Percentiles rank a stretch among this genome's conserved stretches.
Conservation (phyloP, 2,329 filamentous ascomycete species). For the Didymella pinodella region DNA sequence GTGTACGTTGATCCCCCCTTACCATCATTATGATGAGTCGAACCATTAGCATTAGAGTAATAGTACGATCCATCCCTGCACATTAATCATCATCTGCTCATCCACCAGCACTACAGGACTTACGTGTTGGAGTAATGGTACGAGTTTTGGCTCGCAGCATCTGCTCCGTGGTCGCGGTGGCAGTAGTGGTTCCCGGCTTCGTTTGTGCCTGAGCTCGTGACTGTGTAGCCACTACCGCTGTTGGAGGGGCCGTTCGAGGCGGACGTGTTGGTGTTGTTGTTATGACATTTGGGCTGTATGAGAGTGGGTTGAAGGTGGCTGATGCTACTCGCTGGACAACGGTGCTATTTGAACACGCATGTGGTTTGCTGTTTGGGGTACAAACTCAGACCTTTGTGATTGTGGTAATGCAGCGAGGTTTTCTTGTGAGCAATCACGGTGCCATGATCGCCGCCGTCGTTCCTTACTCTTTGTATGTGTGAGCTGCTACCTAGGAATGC, state of each 20-base stretch:
- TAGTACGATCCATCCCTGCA: conserved; percentile 12
- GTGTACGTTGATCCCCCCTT: conserved; percentile 39
- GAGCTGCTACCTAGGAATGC: background rate
- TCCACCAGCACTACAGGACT: conserved; percentile 40
- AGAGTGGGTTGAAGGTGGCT: background rate
- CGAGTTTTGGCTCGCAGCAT: background rate
- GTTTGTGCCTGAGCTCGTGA: conserved; percentile 11
- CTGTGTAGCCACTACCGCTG: background rate
- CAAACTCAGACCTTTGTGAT: background rate
- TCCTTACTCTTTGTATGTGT: background rate
- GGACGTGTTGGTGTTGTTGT: background rate
- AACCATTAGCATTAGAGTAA: background rate
- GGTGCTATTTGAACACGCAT: background rate
- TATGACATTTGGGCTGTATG: background rate
- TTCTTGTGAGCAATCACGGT: background rate
- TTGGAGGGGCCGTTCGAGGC: background rate
- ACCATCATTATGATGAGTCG: conserved; percentile 30
- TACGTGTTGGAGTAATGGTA: conserved; percentile 38
- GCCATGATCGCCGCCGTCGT: background rate
- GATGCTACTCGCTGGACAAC: background rate
- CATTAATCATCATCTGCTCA: background rate
- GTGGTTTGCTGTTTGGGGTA: background rate
- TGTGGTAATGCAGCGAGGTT: background rate
- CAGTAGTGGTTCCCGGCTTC: conserved; percentile 30
- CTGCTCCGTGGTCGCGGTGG: background rate